Conservation (phyloP, 2,329 filamentous ascomycete species). For the Hysterium pulicare region DNA sequence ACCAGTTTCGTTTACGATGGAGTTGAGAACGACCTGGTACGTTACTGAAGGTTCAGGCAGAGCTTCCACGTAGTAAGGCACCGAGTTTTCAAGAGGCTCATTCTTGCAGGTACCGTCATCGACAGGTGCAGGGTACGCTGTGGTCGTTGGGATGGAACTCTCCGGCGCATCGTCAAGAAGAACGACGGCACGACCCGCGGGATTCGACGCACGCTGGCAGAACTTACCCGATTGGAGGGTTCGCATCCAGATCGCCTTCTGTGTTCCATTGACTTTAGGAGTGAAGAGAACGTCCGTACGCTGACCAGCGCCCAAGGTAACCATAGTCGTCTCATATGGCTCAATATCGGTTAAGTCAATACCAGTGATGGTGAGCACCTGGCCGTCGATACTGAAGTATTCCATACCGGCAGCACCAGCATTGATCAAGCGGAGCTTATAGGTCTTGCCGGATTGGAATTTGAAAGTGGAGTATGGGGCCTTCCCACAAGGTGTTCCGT, state of each 20-base stretch:
- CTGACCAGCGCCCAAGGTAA: conserved; percentile 36
- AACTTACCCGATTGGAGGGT: conserved; percentile 9
- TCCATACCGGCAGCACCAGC: conserved; percentile 27
- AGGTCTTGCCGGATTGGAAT: conserved; percentile 33
- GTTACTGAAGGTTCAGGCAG: conserved; percentile 6
- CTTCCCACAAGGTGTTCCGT: too few relatives aligned
- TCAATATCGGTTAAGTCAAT: conserved; percentile 35
- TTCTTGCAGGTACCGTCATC: conserved; percentile 9
- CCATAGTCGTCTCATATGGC: conserved; percentile 29
- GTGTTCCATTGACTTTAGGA: conserved; percentile 14
- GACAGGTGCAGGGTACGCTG: conserved; percentile 4
- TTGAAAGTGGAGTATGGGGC: conserved; percentile 24
- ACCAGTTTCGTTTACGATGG: conserved; percentile 8
- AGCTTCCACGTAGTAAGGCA: conserved; percentile 6
- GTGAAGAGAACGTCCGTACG: conserved; percentile 32
- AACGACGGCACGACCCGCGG: conserved; percentile 4
- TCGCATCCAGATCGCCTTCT: conserved; percentile 33
- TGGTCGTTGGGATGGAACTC: conserved; percentile 5
- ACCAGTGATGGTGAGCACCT: conserved; percentile 33
- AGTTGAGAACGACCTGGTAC: conserved; percentile 7
- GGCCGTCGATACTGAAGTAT: conserved; percentile 35
- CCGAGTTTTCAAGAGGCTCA: conserved; percentile 5
- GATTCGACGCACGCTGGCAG: conserved; percentile 7
- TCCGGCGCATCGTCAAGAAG: conserved; percentile 3
- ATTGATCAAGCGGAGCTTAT: conserved; percentile 38